These are phyloP conservation scores for Hypoxylon sp. DNA, from an alignment of 2,329 filamentous ascomycete species.

Conservation along the genomic window DNA sequence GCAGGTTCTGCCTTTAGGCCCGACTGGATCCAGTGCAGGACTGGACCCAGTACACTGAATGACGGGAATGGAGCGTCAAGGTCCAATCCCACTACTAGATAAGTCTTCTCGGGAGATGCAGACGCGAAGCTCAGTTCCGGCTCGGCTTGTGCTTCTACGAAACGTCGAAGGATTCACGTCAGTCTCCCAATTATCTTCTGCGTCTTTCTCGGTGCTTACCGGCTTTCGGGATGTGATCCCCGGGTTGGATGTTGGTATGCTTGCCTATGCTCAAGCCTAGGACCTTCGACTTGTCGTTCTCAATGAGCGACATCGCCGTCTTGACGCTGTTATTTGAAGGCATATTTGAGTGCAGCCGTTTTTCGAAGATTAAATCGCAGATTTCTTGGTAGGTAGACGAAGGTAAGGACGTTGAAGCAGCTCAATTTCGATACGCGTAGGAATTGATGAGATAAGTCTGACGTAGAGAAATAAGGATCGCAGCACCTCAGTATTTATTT, in stretches of 20 bases:
- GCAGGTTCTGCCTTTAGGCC: slow-evolving; percentile 35
- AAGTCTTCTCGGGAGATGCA: slow-evolving; percentile 49
- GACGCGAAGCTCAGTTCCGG: slow-evolving; percentile 34
- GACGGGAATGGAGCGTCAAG: slow-evolving; percentile 64
- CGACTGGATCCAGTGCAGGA: slow-evolving; percentile 64
- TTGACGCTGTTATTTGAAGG: slow-evolving; percentile 25
- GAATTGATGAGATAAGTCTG: slow-evolving; percentile 23
- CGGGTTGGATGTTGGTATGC: slow-evolving; percentile 28
- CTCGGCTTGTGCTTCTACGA: slow-evolving; percentile 32
- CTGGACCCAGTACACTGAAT: slow-evolving; percentile 59
- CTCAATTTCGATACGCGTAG: not conserved
- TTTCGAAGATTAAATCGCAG: not conserved
- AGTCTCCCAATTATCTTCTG: not conserved
- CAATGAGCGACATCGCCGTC: slow-evolving; percentile 32
- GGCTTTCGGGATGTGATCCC: slow-evolving; percentile 33
- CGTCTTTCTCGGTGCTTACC: slow-evolving; percentile 14
- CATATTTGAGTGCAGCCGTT: slow-evolving; percentile 19
- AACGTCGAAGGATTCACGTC: slow-evolving; percentile 4
- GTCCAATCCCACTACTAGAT: slow-evolving; percentile 61
- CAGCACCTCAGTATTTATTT: slow-evolving; percentile 13
- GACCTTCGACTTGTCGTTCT: slow-evolving; percentile 40
- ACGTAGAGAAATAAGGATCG: slow-evolving; percentile 11
- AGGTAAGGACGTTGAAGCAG: slow-evolving; percentile 4
- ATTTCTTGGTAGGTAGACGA: not conserved
- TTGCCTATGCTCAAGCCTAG: slow-evolving; percentile 37